These are phyloP conservation scores for Leccinum pachyderme DNA, from an alignment of 1,284 basidiomycete genomes.

Conservation along the genomic window DNA sequence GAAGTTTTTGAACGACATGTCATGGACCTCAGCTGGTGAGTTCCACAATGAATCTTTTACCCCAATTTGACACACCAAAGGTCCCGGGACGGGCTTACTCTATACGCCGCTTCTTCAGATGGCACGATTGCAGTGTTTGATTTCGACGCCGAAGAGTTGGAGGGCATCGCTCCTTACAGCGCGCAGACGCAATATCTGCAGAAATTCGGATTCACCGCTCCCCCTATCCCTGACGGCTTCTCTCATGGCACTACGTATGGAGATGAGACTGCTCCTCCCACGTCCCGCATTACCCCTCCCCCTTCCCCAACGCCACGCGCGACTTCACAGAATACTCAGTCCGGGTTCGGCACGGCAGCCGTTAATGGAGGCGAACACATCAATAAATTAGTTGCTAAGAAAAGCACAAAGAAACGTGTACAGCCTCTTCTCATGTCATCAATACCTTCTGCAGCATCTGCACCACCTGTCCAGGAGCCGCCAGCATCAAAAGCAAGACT, in stretches of 20 bases:
- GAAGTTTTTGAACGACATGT: slow-evolving; percentile 95
- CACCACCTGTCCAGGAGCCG: slow-evolving; percentile 11
- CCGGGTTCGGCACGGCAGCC: slow-evolving; percentile 38
- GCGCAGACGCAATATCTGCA: slow-evolving; percentile 76
- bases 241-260: slow-evolving; percentile 48
- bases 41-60: slow-evolving; percentile 1
- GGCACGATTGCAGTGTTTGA: slow-evolving; percentile 88
- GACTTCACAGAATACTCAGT: slow-evolving; percentile 33
- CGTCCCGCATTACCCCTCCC: slow-evolving; percentile 47
- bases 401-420: slow-evolving; percentile 68
- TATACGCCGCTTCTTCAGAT: slow-evolving; percentile 96
- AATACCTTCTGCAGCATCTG: slow-evolving; percentile 38
- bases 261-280: slow-evolving; percentile 14
- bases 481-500: slow-evolving; percentile 17
- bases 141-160: slow-evolving; percentile 80
- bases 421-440: slow-evolving; percentile 46
- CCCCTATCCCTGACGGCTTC: slow-evolving; percentile 65
- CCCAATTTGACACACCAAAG: slow-evolving; percentile 39
- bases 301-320: slow-evolving; percentile 42
- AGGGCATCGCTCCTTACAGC: slow-evolving; percentile 75
- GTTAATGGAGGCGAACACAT: slow-evolving; percentile 54
- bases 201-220: slow-evolving; percentile 72
- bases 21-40: slow-evolving; percentile 93
- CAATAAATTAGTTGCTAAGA: slow-evolving; percentile 72
- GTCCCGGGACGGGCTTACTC: slow-evolving; percentile 87